These are phyloP conservation scores for Teratosphaeria epicoccoides DNA, from an alignment of 2,329 filamentous ascomycete species.

Conservation along the genomic window DNA sequence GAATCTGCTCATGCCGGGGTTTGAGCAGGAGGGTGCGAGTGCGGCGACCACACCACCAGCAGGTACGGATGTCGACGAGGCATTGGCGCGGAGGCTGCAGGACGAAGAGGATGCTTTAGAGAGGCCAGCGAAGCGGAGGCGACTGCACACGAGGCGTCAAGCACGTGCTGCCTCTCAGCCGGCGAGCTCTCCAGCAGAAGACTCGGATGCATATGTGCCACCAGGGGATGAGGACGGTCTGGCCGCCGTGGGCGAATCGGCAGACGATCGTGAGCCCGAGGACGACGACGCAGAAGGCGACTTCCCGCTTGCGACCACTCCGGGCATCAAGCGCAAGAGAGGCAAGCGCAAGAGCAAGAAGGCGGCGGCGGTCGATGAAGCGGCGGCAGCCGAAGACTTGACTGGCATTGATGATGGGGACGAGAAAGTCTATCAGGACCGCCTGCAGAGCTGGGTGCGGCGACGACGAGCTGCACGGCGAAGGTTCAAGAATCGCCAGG, in stretches of 20 bases:
- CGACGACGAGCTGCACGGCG: slow-evolving; percentile 51
- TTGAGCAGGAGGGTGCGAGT: slow-evolving; percentile 24
- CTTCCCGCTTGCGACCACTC: slow-evolving; percentile 25
- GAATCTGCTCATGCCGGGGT: slow-evolving; percentile 39
- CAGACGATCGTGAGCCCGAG: slow-evolving; percentile 25
- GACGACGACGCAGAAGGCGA: slow-evolving; percentile 31
- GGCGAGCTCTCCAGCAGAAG: slow-evolving; percentile 22
- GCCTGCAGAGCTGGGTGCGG: slow-evolving; percentile 65
- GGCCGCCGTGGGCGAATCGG: slow-evolving; percentile 30
- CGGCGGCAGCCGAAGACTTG: slow-evolving; percentile 41
- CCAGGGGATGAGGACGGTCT: slow-evolving; percentile 30
- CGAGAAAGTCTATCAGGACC: slow-evolving; percentile 64
- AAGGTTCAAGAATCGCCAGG: slow-evolving; percentile 15
- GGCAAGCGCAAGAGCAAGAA: slow-evolving; percentile 20
- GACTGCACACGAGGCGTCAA: slow-evolving; percentile 22
- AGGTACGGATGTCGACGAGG: slow-evolving; percentile 20
- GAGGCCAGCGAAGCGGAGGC: slow-evolving; percentile 32
- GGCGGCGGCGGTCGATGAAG: slow-evolving; percentile 14
- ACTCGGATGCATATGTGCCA: slow-evolving; percentile 33
- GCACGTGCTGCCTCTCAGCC: slow-evolving; percentile 13
- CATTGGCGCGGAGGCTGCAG: slow-evolving; percentile 21
- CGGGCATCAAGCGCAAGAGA: slow-evolving; percentile 28
- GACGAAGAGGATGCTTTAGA: slow-evolving; percentile 28
- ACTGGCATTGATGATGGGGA: slow-evolving; percentile 76
- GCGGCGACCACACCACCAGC: slow-evolving; percentile 11